Base-by-base conservation (phyloP, 495 filamentous ascomycete species). In the Trichoderma erinaceum region DNA sequence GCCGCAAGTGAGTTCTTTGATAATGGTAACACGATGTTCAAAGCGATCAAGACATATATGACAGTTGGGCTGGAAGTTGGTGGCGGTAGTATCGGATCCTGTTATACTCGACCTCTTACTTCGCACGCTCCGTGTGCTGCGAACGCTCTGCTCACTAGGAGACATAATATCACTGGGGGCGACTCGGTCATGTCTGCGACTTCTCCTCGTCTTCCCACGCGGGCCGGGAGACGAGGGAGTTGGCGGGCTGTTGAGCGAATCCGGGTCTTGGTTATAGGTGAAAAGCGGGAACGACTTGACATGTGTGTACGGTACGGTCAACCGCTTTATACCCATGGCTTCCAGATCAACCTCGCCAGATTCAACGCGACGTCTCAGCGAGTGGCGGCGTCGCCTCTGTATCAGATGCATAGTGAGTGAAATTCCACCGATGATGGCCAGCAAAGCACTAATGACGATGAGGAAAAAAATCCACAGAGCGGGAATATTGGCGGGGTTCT, bases 21-120 rank as follows among this genome's bases (percentile, higher is more conserved):
- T 90, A 27, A 84, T 83, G 0, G 92, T 89, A 18, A 75, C 73
- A 11, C 83, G 82, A 21, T 88, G 84, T 29, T 87, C 82, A 74
- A 90, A 98, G 68, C 91, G 85, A 23, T 95, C 91, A 2, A 96
- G 84, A 72, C 94, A 98, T 68, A 97, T 96, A 6, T 88, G 83
- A 73, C 94, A 97, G 7, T 83, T 87, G 0, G 89, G 88, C 75
- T 94, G 91, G 27, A 86, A 83, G 68, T 88, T 77, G 16, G 83
- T 82, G 12, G 84, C 67, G 15, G 71, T 58, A 48, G 71, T 67
- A 3, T 69, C 71, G 4, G 69, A 63, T 8, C 41, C 70, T 4
- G 69, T 61, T 8, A 68, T 43, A 67, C 65, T 68, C 5, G 66
- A 66, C 10, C 66, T 64, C 21, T 69, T 70, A 21, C 70, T 63